Evolutionary conservation across 441 rosid genomes (phyloP).

Genomic region (Eruca vesicaria): DNA sequence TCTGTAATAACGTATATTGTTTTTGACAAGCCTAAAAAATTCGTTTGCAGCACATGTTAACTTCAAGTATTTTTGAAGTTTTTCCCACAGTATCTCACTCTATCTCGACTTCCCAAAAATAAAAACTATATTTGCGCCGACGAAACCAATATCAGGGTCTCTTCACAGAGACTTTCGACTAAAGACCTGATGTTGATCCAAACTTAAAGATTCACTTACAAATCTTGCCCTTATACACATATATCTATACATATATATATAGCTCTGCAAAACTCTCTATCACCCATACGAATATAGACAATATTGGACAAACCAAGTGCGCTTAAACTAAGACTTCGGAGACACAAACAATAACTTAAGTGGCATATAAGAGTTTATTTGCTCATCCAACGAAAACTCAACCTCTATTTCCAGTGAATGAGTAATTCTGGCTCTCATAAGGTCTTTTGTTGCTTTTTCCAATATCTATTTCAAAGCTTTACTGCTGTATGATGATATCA

Average conservation of each 20-base stretch:
- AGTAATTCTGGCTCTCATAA: background rate
- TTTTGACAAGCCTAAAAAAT: no score
- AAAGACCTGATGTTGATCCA: background rate
- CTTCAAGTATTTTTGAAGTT: background rate
- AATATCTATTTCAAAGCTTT: conserved; percentile 21
- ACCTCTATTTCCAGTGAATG: background rate
- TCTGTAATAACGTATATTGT: no score
- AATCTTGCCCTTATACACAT: background rate
- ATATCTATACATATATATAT: background rate
- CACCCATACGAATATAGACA: background rate
- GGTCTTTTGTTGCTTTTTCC: background rate
- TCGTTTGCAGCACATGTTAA: background rate
- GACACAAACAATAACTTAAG: conserved; percentile 1
- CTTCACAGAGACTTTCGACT: conserved; percentile 1
- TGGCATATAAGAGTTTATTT: conserved; percentile 9
- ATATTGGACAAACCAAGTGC: conserved; percentile 1
- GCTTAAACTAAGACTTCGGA: background rate
- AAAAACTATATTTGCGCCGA: background rate
- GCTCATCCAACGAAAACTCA: background rate
- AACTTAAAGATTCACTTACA: background rate
- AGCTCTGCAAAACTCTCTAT: conserved; percentile 21
- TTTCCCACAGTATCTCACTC: background rate
- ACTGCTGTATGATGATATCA: conserved; percentile 28
- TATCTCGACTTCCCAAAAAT: background rate
- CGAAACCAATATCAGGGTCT: background rate